Evolutionary conservation across 2,329 filamentous ascomycete species (phyloP).

Genomic region (Calonectria hawksworthii): DNA sequence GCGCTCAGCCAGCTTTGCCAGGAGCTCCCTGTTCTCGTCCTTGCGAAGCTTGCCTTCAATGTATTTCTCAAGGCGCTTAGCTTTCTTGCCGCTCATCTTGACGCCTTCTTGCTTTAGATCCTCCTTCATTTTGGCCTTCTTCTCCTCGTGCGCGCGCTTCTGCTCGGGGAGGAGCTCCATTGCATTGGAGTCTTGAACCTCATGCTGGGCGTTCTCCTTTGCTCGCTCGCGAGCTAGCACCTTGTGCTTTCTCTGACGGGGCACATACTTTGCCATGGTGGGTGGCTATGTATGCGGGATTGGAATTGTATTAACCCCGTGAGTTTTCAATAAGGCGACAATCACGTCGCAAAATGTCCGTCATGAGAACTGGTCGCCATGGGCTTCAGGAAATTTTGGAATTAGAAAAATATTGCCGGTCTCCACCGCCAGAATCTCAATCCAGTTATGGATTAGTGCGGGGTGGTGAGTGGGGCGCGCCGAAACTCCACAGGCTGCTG

Average conservation of each 20-base stretch:
- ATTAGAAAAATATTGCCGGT: conserved; percentile 51
- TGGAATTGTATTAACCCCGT: conserved; percentile 23
- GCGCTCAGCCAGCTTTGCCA: conserved; percentile 84
- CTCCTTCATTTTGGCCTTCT: conserved; percentile 68
- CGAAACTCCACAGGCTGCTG: conserved; percentile 31
- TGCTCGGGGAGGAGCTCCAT: conserved; percentile 49
- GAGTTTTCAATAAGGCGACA: conserved; percentile 29
- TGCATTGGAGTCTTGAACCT: conserved; percentile 55
- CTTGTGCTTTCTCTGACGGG: conserved; percentile 77
- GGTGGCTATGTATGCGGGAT: conserved; percentile 9
- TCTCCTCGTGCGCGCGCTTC: conserved; percentile 68
- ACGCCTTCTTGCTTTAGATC: conserved; percentile 65
- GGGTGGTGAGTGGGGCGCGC: conserved; percentile 42
- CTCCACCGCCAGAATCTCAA: conserved; percentile 52
- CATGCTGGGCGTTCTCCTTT: conserved; percentile 57
- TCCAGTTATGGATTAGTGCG: conserved; percentile 52
- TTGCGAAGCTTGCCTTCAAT: conserved; percentile 93
- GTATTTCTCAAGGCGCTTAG: conserved; percentile 77
- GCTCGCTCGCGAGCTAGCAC: conserved; percentile 74
- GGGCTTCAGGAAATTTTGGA: conserved; percentile 52
- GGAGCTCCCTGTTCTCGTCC: conserved; percentile 87
- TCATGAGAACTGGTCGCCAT: conserved; percentile 25
- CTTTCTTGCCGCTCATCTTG: conserved; percentile 75
- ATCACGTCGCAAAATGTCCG: conserved; percentile 29
- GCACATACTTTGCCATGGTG: conserved; percentile 70